Evolutionary conservation across 768 basidiomycete genomes (phyloP).

Genomic region (Leccinum imitatum): DNA sequence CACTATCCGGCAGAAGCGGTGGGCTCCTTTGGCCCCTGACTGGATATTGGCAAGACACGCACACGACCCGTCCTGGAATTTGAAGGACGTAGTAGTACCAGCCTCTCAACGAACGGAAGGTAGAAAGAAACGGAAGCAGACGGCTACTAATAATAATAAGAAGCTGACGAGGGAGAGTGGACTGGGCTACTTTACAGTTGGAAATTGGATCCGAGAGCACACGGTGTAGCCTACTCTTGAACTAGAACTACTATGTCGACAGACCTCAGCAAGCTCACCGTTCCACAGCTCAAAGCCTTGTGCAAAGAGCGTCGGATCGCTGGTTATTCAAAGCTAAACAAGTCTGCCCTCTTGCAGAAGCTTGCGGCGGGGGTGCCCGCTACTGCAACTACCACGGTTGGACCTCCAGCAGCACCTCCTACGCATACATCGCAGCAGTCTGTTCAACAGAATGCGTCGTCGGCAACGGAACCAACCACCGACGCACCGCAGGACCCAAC

Average conservation of each 20-base stretch:
- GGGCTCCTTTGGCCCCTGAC: constrained; percentile 21
- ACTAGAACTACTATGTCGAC: constrained; percentile 8
- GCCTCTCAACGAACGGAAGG: background rate
- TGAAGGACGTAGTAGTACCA: constrained; percentile 4
- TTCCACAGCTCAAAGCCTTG: constrained; percentile 61
- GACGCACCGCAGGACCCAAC: background rate
- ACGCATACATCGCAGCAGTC: background rate
- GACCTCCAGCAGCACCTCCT: too few species aligned
- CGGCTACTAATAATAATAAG: constrained; percentile 1
- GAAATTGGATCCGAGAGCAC: constrained; percentile 19
- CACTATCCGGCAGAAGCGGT: constrained; percentile 16
- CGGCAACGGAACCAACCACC: background rate
- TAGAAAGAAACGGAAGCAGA: constrained; percentile 18
- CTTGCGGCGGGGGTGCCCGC: constrained; percentile 19
- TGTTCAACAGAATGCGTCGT: background rate
- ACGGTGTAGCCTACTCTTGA: background rate
- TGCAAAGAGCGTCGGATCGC: constrained; percentile 63
- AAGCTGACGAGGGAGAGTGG: constrained; percentile 14
- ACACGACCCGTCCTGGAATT: constrained; percentile 17
- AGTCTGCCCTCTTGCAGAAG: constrained; percentile 55
- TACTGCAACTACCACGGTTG: background rate
- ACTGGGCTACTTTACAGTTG: constrained; percentile 19
- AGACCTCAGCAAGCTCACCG: constrained; percentile 44
- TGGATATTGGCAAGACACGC: constrained; percentile 24
- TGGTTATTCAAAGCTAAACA: constrained; percentile 69